Base-by-base conservation (phyloP, 1,284 basidiomycete genomes). In the Apiotrichum laibachii region DNA sequence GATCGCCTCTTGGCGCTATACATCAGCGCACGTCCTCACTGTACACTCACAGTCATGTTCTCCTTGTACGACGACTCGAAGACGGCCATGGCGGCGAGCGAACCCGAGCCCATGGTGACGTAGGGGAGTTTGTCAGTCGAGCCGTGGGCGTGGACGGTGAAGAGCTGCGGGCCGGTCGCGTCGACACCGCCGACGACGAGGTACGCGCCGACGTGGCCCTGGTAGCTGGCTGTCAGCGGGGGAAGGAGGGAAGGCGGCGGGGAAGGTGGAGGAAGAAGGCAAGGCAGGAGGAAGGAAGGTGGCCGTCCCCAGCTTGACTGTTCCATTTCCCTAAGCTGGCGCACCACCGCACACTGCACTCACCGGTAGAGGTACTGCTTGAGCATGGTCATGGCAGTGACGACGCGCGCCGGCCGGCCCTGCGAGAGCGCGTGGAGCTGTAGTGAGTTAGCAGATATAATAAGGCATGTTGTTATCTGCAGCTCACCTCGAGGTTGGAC, bases 51-150 rank as follows among this genome's bases (percentile, higher is more conserved):
- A 69, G 85, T 83, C 86, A 99, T 86, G 74, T 90, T 81, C 44
- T 90, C 83, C 71, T 82, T 84, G 93, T 93, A 99, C 15, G 82
- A 77, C 55, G 85, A 86, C 77, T 99, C 96, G 69, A 99, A 99
- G 15, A 99, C 89, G 16, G 94, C 92, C 96, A 99, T 99, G 26
- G 95, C 96, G 2, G 96, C 96, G 51, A 98, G 82, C 69, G 86
- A 89, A 62, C 96, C 96, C 6, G 90, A 93, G 37, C 96, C 96
- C 95, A 99, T 99, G 0, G 96, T 98, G 35, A 99, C 95, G 71
- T 97, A 99, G 0, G 96, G 96, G 37, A 99, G 83, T 79, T 99
- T 99, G 81, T 99, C 96, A 0, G 96, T 98, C 18, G 92, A 95
- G 10, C 96, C 96, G 79, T 99, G 95, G 1, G 96, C 94, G 62